A percentile compares a stretch with the other conserved stretches of the same genome.
phyloP scores from a whole-genome alignment of 2,329 filamentous ascomycete genomes.

The Trichoderma endophyticum region DNA sequence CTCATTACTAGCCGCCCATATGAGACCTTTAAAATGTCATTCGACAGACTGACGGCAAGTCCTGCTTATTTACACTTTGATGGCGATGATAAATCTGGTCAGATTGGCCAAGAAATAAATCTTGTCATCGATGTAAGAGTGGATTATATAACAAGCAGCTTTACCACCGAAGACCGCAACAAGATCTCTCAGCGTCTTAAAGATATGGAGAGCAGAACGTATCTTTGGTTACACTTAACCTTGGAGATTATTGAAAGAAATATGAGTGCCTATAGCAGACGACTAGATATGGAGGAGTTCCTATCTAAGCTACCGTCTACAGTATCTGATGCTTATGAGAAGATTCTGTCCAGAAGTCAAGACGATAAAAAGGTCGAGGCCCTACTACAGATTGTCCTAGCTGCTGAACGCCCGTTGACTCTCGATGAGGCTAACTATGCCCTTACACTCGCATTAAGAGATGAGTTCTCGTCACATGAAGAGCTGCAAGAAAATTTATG shows the following conservation, averaged over 20 bases:
- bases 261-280: slow-evolving; percentile 17
- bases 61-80: slow-evolving; percentile 26
- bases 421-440: slow-evolving; percentile 11
- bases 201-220: slow-evolving; percentile 33
- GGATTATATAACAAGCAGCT: slow-evolving; percentile 17
- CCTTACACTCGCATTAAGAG: background rate
- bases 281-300: slow-evolving; percentile 14
- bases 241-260: slow-evolving; percentile 31
- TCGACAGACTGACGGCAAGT: slow-evolving; percentile 15
- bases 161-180: slow-evolving; percentile 21
- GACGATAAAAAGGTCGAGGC: background rate
- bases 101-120: slow-evolving; percentile 32
- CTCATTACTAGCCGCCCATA: slow-evolving; percentile 35
- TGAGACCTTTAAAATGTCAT: slow-evolving; percentile 23
- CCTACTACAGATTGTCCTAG: slow-evolving; percentile 4
- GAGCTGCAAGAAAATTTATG: background rate
- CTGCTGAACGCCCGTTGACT: slow-evolving; percentile 2
- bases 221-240: slow-evolving; percentile 39
- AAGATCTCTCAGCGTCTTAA: slow-evolving; percentile 29
- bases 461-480: background rate
- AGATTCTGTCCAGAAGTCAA: slow-evolving; percentile 22
- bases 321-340: slow-evolving; percentile 28
- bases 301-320: slow-evolving; percentile 22
- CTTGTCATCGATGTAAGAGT: slow-evolving; percentile 30
- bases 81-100: slow-evolving; percentile 27